Conservation (phyloP, 768 basidiomycete species). For the Hericium erinaceus region DNA sequence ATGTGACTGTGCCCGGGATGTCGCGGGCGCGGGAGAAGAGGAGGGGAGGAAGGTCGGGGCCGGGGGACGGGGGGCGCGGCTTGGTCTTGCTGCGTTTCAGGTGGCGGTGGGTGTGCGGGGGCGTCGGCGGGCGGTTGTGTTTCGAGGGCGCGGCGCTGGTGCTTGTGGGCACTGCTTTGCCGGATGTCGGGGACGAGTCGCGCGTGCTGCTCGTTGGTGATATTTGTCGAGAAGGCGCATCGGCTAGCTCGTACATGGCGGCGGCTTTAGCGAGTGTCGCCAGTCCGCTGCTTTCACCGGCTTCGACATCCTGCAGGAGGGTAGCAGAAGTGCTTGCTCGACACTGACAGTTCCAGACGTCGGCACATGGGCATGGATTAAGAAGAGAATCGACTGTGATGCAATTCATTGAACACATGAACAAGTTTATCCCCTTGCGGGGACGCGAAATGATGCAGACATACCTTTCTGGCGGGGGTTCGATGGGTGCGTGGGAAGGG, state of each 20-base stretch:
- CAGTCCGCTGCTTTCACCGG: not conserved
- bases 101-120: not conserved
- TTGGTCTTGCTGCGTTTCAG: not conserved
- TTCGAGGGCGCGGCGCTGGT: not conserved
- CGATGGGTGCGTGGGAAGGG: slow-evolving; percentile 3
- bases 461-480: slow-evolving; percentile 13
- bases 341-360: slow-evolving; percentile 10
- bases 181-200: not conserved
- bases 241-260: not conserved
- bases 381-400: slow-evolving; percentile 10
- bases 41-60: slow-evolving; percentile 13
- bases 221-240: not conserved
- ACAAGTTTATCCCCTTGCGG: not conserved
- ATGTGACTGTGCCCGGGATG: not conserved
- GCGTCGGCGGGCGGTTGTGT: not conserved
- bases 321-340: not conserved
- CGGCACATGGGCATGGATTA: slow-evolving; percentile 13
- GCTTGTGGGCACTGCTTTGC: not conserved
- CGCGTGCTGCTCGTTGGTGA: not conserved
- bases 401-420: too few species aligned
- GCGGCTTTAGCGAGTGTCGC: slow-evolving; percentile 13
- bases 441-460: not conserved
- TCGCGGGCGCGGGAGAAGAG: not conserved
- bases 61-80: not conserved
- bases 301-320: slow-evolving; percentile 1